Evolutionary conservation across 2,329 filamentous ascomycete genomes (phyloP).

Genomic region (Neofusicoccum kwambonambiense): DNA sequence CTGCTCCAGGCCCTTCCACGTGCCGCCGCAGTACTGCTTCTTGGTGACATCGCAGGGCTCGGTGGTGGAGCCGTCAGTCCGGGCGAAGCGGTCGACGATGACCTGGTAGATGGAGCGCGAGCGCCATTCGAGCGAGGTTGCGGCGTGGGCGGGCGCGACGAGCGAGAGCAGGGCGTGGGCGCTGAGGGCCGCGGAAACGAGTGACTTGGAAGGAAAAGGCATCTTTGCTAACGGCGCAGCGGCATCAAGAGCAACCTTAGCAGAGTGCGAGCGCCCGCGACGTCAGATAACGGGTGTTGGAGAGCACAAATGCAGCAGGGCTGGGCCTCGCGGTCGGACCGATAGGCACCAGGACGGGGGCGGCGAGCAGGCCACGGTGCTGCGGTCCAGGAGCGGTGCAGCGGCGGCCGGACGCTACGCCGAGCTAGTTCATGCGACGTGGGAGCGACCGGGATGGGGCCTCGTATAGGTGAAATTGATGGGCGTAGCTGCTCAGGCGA

Average conservation of each 20-base stretch:
- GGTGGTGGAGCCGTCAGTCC: slow-evolving; percentile 30
- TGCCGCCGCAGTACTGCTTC: slow-evolving; percentile 51
- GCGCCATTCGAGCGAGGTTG: slow-evolving; percentile 34
- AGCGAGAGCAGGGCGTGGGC: slow-evolving; percentile 21
- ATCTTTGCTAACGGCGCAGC: slow-evolving; percentile 9
- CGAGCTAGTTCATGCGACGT: not conserved
- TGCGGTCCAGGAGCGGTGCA: not conserved
- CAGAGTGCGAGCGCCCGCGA: not conserved
- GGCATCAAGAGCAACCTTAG: not conserved
- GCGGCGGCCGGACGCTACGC: not conserved
- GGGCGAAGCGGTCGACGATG: slow-evolving; percentile 36
- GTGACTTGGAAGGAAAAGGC: slow-evolving; percentile 21
- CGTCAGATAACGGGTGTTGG: not conserved
- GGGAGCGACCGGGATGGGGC: not conserved
- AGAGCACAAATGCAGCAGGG: slow-evolving; percentile 2
- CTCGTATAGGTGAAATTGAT: slow-evolving; percentile 14
- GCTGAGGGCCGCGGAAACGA: slow-evolving; percentile 22
- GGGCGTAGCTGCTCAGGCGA: slow-evolving; percentile 4
- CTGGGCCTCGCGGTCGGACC: not conserved
- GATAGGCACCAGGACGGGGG: not conserved
- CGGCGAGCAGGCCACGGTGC: not conserved
- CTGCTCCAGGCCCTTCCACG: slow-evolving; percentile 49
- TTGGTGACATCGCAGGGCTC: slow-evolving; percentile 30
- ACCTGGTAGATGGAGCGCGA: slow-evolving; percentile 38
- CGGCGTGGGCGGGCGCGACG: slow-evolving; percentile 24